Conservation (phyloP, 2,329 filamentous ascomycete species). For the Aureobasidium sp. region DNA sequence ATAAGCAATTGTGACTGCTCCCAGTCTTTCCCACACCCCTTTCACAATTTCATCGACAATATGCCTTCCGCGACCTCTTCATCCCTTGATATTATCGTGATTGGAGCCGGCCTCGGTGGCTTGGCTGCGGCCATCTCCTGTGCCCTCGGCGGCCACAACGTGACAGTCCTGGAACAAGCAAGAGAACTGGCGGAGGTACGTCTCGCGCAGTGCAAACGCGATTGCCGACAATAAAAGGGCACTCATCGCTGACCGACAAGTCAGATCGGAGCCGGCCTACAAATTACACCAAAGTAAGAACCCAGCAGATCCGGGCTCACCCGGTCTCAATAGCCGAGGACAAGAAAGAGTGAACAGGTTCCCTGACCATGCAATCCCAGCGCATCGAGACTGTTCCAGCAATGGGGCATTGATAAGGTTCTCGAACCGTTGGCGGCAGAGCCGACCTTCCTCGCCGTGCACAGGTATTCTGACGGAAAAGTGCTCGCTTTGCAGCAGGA, state of each 20-base stretch:
- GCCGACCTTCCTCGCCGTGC: conserved; percentile 44
- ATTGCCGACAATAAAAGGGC: background rate
- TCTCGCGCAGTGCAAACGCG: background rate
- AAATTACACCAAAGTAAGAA: conserved; percentile 39
- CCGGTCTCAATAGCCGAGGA: conserved; percentile 16
- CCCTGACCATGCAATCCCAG: conserved; percentile 23
- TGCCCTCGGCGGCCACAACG: conserved; percentile 26
- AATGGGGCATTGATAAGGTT: conserved; percentile 42
- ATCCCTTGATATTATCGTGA: conserved; percentile 24
- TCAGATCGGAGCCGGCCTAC: conserved; percentile 45
- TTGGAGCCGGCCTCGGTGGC: conserved; percentile 29
- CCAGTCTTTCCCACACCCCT: background rate
- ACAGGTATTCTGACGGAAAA: conserved; percentile 44
- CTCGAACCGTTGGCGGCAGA: conserved; percentile 33
- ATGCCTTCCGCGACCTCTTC: conserved; percentile 9
- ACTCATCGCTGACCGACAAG: background rate
- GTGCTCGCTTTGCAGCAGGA: conserved; percentile 42
- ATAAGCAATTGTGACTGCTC: background rate
- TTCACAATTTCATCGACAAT: background rate
- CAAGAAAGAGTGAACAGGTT: background rate
- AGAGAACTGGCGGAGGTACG: conserved; percentile 20
- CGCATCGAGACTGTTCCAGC: conserved; percentile 41
- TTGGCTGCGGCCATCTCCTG: conserved; percentile 27
- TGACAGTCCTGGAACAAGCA: conserved; percentile 25
- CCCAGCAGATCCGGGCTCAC: conserved; percentile 12